Conservation (phyloP, 305 asterid genomes). For the Solanum chacoense region DNA sequence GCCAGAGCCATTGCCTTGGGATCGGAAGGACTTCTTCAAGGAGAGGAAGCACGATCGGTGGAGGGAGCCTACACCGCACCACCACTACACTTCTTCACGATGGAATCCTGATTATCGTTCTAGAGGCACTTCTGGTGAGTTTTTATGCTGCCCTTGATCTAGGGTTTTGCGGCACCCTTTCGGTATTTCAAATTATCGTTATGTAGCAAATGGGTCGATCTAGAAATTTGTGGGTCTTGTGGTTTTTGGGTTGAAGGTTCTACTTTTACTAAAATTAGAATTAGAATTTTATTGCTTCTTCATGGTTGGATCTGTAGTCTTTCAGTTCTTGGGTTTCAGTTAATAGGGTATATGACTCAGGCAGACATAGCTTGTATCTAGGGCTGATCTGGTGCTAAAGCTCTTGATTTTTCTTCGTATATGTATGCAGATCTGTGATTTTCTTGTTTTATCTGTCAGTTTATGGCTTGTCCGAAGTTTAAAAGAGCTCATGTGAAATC, state of each 20-base stretch:
- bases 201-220: not conserved
- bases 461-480: not conserved
- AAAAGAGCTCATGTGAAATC: not conserved
- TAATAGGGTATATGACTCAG: not conserved
- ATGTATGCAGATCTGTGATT: slow-evolving; percentile 15
- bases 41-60: slow-evolving; percentile 54
- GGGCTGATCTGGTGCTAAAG: slow-evolving; percentile 48
- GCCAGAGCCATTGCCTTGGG: slow-evolving; percentile 57
- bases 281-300: not conserved
- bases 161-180: not conserved
- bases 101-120: slow-evolving; percentile 55
- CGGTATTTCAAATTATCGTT: not conserved
- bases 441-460: not conserved
- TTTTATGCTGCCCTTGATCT: not conserved
- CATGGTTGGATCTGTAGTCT: not conserved
- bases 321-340: slow-evolving; percentile 2
- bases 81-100: slow-evolving; percentile 41
- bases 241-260: not conserved
- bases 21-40: slow-evolving; percentile 52
- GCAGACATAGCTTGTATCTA: slow-evolving; percentile 4
- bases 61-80: slow-evolving; percentile 57
- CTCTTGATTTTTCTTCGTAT: slow-evolving; percentile 1
- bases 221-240: not conserved
- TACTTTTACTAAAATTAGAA: not conserved
- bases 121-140: slow-evolving; percentile 62